phyloP scores from a whole-genome alignment of 768 basidiomycete genomes.

The Solioccasus polychromus region DNA sequence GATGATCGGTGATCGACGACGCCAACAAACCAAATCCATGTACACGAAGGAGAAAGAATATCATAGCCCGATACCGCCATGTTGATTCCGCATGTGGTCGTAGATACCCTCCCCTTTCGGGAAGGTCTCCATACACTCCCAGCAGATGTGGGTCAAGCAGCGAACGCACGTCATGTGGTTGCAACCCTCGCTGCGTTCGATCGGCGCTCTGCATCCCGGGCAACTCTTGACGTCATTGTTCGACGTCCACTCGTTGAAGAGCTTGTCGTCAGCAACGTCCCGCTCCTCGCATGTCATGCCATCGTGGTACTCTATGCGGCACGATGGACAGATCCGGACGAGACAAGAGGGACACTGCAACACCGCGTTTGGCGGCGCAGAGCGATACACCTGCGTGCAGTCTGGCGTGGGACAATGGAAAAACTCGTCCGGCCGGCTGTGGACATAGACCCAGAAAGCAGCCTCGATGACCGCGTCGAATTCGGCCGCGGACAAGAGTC shows the following conservation, averaged over 20 bases:
- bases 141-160: constrained; percentile 78
- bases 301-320: constrained; percentile 60
- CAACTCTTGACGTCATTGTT: constrained; percentile 69
- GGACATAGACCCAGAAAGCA: constrained; percentile 60
- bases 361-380: constrained; percentile 44
- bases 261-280: constrained; percentile 46
- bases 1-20: background rate
- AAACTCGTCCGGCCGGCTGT: constrained; percentile 58
- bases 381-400: constrained; percentile 71
- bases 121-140: constrained; percentile 76
- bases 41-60: background rate
- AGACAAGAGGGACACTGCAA: constrained; percentile 74
- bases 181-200: constrained; percentile 74
- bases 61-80: constrained; percentile 60
- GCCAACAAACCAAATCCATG: background rate
- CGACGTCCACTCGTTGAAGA: constrained; percentile 64
- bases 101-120: constrained; percentile 69
- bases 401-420: constrained; percentile 79
- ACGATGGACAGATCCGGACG: constrained; percentile 63
- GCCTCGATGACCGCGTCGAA: constrained; percentile 57
- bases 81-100: constrained; percentile 65
- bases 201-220: constrained; percentile 66
- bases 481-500: constrained; percentile 47
- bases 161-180: constrained; percentile 79
- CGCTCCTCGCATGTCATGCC: constrained; percentile 62